A percentile compares a stretch with the other conserved stretches of the same genome.
phyloP scores from a whole-genome alignment of 306 rosid species.

The Crotalaria pallida region DNA sequence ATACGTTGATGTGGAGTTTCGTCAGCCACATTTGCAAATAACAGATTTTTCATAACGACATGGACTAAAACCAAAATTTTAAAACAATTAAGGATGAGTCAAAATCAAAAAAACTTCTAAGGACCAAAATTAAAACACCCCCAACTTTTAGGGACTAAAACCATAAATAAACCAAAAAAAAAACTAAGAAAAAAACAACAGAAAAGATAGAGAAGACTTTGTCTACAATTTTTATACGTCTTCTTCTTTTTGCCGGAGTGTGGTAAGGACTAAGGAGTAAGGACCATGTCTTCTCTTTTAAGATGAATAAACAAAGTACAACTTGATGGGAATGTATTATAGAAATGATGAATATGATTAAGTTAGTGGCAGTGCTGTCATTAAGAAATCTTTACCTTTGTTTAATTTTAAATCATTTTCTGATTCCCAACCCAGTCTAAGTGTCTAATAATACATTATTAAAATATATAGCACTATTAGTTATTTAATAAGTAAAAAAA shows the following conservation, averaged over 20 bases:
- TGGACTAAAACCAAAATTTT: too few relatives aligned
- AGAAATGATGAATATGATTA: constrained; percentile 1
- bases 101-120: too few relatives aligned
- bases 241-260: neutral
- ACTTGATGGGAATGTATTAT: constrained; percentile 16
- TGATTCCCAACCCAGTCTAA: neutral
- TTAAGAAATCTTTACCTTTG: neutral
- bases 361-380: neutral
- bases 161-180: too few relatives aligned
- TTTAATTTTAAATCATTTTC: neutral
- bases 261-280: too few relatives aligned
- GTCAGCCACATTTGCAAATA: too few relatives aligned
- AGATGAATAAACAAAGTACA: constrained; percentile 16
- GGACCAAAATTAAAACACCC: too few relatives aligned
- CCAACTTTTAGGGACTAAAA: too few relatives aligned
- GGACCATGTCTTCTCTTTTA: constrained; percentile 22
- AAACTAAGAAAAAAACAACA: neutral
- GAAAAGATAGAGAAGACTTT: neutral
- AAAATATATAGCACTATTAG: neutral
- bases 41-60: too few relatives aligned
- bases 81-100: too few relatives aligned
- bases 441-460: neutral
- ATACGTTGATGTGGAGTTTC: too few relatives aligned
- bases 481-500: neutral
- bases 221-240: constrained; percentile 18